Conservation (phyloP, 805 yeast species). For the Yamadazyma sp. region DNA sequence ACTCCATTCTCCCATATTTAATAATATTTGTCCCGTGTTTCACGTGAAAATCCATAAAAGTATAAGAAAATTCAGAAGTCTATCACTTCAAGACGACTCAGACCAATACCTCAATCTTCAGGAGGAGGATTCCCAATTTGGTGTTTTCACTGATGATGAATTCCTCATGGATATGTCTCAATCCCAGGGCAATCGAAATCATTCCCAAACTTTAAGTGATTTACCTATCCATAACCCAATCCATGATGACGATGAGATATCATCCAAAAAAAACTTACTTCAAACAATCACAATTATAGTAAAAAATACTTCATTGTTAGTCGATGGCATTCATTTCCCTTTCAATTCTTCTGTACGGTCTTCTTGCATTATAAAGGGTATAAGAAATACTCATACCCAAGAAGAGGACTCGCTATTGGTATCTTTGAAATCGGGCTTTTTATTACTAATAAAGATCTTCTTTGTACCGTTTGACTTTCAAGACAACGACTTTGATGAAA, state of each 20-base stretch:
- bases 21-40: constrained; percentile 31
- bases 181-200: constrained; percentile 1
- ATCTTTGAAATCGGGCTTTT: constrained; percentile 37
- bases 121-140: constrained; percentile 38
- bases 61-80: constrained; percentile 30
- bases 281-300: constrained; percentile 20
- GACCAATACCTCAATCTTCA: constrained; percentile 31
- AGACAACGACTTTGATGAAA: constrained; percentile 21
- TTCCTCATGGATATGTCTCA: constrained; percentile 1
- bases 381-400: constrained; percentile 11
- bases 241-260: not conserved
- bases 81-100: constrained; percentile 35
- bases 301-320: constrained; percentile 27
- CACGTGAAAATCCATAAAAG: constrained; percentile 29
- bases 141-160: constrained; percentile 34
- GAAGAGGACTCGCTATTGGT: constrained; percentile 40
- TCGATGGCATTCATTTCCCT: constrained; percentile 28
- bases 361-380: constrained; percentile 25
- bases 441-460: constrained; percentile 38
- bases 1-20: constrained; percentile 39
- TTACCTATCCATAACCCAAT: not conserved
- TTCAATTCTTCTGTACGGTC: constrained; percentile 31
- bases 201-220: not conserved
- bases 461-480: constrained; percentile 27
- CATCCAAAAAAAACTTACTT: not conserved